Evolutionary conservation across 805 yeast genomes (phyloP).

Genomic region (Lipomyces anomalus): DNA sequence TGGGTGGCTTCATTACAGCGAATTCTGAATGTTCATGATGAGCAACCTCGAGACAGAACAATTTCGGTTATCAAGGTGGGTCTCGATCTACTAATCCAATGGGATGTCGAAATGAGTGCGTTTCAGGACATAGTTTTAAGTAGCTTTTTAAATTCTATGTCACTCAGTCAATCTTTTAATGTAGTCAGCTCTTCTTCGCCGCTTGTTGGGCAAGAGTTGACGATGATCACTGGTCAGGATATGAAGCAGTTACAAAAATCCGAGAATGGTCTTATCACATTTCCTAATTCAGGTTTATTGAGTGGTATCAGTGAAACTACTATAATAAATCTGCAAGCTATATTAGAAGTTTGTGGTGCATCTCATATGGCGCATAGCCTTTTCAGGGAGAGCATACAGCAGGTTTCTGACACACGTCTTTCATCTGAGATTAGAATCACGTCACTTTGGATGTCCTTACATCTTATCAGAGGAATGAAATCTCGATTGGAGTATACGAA

Average conservation of each 20-base stretch:
- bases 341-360: not conserved
- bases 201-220: not conserved
- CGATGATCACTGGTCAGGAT: not conserved
- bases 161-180: not conserved
- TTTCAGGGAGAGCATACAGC: not conserved
- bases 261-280: not conserved
- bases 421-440: not conserved
- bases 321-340: not conserved
- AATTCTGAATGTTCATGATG: conserved; percentile 27
- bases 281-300: not conserved
- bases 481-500: not conserved
- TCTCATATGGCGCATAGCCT: not conserved
- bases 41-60: conserved; percentile 5
- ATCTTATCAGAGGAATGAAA: not conserved
- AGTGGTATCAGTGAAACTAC: not conserved
- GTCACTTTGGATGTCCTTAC: not conserved
- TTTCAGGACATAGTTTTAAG: conserved; percentile 13
- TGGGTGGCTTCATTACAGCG: conserved; percentile 31
- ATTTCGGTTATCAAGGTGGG: conserved; percentile 7
- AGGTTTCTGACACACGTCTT: not conserved
- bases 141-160: conserved; percentile 3
- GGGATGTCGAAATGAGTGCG: conserved; percentile 10
- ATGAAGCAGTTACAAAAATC: too few species aligned
- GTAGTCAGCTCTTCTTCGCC: not conserved
- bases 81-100: conserved; percentile 10